Conservation (phyloP, 1,284 basidiomycete species). For the Microbotryum silenes-acaulis region DNA sequence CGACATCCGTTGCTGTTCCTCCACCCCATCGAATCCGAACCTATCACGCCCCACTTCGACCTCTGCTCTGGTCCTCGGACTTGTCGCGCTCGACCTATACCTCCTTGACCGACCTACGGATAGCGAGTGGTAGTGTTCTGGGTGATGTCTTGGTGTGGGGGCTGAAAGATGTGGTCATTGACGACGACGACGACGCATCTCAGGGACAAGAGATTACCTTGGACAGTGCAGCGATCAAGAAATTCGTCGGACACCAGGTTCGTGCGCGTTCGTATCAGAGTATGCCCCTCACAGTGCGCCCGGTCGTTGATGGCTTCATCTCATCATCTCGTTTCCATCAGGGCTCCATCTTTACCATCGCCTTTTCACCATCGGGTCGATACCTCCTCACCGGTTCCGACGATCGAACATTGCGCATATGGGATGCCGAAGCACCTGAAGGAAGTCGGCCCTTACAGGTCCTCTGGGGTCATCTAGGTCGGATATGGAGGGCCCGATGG, state of each 20-base stretch:
- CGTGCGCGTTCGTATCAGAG: background rate
- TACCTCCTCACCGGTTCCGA: background rate
- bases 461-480: slow-evolving; percentile 1
- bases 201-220: no score
- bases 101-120: background rate
- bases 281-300: background rate
- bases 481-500: background rate
- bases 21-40: background rate
- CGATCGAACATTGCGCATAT: slow-evolving; percentile 2
- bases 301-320: no score
- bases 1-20: background rate
- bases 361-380: background rate
- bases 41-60: background rate
- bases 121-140: slow-evolving; percentile 1
- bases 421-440: background rate
- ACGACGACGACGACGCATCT: no score
- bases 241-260: background rate
- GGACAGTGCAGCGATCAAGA: background rate
- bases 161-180: no score
- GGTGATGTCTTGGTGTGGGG: background rate
- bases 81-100: background rate
- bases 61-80: background rate
- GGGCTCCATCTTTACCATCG: background rate
- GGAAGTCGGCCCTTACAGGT: background rate
- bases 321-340: background rate